phyloP scores from a whole-genome alignment of 805 yeast species.

The Candida qinlingensis region DNA sequence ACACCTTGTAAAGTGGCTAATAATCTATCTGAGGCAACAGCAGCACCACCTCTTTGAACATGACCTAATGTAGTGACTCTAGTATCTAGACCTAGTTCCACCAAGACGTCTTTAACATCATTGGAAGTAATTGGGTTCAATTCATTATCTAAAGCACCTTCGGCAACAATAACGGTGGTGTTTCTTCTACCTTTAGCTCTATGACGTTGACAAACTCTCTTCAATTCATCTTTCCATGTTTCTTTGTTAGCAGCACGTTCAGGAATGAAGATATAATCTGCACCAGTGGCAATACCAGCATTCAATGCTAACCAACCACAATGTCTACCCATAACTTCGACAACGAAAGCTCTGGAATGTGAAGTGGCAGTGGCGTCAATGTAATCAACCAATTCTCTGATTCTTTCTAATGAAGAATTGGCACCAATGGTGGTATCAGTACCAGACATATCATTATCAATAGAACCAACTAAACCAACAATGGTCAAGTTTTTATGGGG shows the following conservation, averaged over 20 bases:
- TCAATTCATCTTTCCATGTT: constrained; percentile 79
- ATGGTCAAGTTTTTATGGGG: constrained; percentile 71
- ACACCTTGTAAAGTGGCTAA: constrained; percentile 96
- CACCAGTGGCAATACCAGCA: constrained; percentile 97
- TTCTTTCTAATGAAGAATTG: constrained; percentile 86
- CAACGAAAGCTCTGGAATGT: constrained; percentile 94
- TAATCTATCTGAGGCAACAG: constrained; percentile 90
- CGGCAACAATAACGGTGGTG: constrained; percentile 95
- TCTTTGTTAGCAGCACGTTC: constrained; percentile 79
- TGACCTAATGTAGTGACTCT: constrained; percentile 95
- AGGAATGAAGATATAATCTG: constrained; percentile 91
- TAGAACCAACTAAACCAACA: constrained; percentile 93
- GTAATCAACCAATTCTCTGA: constrained; percentile 90
- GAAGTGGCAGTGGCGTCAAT: constrained; percentile 97
- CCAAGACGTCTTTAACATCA: constrained; percentile 76
- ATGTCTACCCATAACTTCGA: constrained; percentile 98
- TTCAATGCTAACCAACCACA: constrained; percentile 98
- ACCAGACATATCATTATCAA: constrained; percentile 96
- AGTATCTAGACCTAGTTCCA: constrained; percentile 85
- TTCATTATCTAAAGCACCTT: constrained; percentile 88
- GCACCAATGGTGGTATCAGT: constrained; percentile 98
- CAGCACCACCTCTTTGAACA: constrained; percentile 98
- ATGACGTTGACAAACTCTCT: constrained; percentile 69
- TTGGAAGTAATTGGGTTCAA: constrained; percentile 76
- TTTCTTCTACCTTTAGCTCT: constrained; percentile 86